Evolutionary conservation across 2,329 filamentous ascomycete genomes (phyloP).

Genomic region (Magnaporthiopsis incrustans): DNA sequence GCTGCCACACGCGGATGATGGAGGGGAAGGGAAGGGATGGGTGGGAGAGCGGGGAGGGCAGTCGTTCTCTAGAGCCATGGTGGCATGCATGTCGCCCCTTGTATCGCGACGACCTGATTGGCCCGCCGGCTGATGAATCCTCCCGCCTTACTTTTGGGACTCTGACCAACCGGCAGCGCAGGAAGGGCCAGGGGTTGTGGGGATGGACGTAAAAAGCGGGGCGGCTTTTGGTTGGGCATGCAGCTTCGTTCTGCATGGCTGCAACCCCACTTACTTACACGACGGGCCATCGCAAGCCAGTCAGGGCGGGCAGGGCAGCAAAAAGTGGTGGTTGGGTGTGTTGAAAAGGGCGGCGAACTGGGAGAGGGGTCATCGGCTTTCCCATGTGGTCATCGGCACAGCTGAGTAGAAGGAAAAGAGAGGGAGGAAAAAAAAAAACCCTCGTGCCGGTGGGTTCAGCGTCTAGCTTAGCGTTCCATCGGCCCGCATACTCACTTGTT

Average conservation of each 20-base stretch:
- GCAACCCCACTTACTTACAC: not conserved
- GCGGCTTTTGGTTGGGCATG: not conserved
- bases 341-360: not conserved
- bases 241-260: not conserved
- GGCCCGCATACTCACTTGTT: not conserved
- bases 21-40: not conserved
- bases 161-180: not conserved
- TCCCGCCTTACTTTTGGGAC: constrained; percentile 1
- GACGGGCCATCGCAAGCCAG: not conserved
- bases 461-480: not conserved
- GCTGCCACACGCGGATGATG: not conserved
- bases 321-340: not conserved
- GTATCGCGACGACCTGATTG: constrained; percentile 4
- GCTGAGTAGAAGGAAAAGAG: too few relatives aligned
- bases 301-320: not conserved
- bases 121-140: not conserved
- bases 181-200: not conserved
- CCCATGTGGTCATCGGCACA: not conserved
- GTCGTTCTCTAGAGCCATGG: not conserved
- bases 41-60: not conserved
- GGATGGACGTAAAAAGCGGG: not conserved
- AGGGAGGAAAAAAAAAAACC: too few relatives aligned
- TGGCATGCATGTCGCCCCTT: not conserved
- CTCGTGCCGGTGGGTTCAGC: too few relatives aligned
- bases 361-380: not conserved